phyloP scores from a whole-genome alignment of 352 stramenopile species.

The Phytophthora colocasiae region DNA sequence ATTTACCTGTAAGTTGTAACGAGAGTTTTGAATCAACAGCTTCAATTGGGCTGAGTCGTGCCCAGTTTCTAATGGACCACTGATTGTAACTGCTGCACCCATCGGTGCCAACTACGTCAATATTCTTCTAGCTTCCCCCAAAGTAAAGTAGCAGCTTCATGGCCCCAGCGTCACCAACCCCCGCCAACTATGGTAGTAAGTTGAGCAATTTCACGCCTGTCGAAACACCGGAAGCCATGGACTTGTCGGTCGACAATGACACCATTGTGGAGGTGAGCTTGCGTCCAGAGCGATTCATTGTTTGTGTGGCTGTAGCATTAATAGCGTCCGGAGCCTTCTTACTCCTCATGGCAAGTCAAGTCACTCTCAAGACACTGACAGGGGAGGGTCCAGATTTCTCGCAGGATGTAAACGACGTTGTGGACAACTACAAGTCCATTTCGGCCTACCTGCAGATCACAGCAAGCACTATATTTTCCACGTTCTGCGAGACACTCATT shows the following conservation, averaged over 20 bases:
- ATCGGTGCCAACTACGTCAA: too few species aligned
- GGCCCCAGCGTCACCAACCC: constrained; percentile 1
- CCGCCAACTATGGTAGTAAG: constrained; percentile 14
- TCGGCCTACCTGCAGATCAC: constrained; percentile 57
- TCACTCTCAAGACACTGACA: constrained; percentile 38
- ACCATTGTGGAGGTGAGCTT: constrained; percentile 70
- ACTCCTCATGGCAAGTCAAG: constrained; percentile 46
- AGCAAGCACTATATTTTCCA: constrained; percentile 59
- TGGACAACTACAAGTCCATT: constrained; percentile 57
- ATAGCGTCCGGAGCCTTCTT: constrained; percentile 47
- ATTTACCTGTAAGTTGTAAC: constrained; percentile 57
- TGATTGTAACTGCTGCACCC: too few species aligned
- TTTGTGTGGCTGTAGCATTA: constrained; percentile 46
- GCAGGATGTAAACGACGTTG: constrained; percentile 15
- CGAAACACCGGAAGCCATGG: constrained; percentile 34
- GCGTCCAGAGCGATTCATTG: constrained; percentile 48
- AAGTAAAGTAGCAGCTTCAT: constrained; percentile 21
- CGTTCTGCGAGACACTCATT: constrained; percentile 66
- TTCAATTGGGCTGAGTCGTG: too few species aligned
- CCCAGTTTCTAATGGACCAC: too few species aligned
- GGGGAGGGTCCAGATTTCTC: constrained; percentile 17
- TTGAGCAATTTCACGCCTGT: constrained; percentile 21
- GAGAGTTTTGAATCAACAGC: too few species aligned
- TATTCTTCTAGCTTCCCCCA: too few species aligned
- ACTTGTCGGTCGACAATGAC: constrained; percentile 53